A percentile compares a stretch with the other conserved stretches of the same genome.
Evolutionary conservation across 176 grass and related monocot species (phyloP).

Genomic region (Oryza glumipatula): DNA sequence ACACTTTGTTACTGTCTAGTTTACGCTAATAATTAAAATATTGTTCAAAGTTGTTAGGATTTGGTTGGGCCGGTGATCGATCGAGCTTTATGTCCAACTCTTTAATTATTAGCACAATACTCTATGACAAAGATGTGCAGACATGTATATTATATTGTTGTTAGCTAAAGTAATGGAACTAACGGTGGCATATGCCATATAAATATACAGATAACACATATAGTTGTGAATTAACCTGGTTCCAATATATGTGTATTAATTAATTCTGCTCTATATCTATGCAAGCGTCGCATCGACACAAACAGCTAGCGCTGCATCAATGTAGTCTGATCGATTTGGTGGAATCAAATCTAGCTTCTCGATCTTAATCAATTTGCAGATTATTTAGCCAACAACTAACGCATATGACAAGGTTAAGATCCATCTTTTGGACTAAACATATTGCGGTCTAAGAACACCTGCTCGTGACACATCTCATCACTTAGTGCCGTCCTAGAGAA

Average conservation of each 20-base stretch:
- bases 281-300: slow-evolving; percentile 33
- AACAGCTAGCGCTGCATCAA: background rate
- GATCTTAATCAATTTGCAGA: background rate
- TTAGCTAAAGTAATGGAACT: background rate
- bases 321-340: slow-evolving; percentile 2
- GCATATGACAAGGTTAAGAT: background rate
- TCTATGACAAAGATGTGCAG: background rate
- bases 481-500: background rate
- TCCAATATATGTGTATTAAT: background rate
- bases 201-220: background rate
- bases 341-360: slow-evolving; percentile 34
- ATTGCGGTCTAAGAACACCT: background rate
- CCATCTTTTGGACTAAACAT: background rate
- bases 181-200: background rate
- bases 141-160: slow-evolving; percentile 1
- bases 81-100: background rate
- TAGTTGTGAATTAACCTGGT: background rate
- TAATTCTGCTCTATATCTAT: background rate
- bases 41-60: background rate
- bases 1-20: background rate
- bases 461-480: background rate
- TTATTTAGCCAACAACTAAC: background rate
- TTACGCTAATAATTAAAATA: background rate
- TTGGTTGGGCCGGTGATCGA: background rate
- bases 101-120: background rate